These are phyloP conservation scores for Colletotrichum coccodes DNA, from an alignment of 2,329 filamentous ascomycete species.

Conservation along the genomic window DNA sequence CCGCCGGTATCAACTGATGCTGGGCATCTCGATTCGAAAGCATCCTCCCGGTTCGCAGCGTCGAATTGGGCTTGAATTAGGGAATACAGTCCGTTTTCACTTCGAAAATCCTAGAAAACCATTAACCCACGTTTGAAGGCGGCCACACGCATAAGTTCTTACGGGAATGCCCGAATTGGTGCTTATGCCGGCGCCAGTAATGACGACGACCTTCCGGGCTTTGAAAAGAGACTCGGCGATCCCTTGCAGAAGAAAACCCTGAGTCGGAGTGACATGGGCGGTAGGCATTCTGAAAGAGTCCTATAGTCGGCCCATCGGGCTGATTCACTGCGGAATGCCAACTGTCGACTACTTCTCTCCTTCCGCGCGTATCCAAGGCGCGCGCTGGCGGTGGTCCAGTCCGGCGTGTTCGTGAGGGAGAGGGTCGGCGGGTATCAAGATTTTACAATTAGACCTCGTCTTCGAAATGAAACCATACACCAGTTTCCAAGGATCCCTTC, in stretches of 20 bases:
- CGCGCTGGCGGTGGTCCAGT: neutral
- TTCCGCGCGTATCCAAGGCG: neutral
- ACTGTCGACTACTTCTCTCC: neutral
- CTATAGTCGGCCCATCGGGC: slow-evolving; percentile 30
- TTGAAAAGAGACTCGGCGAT: slow-evolving; percentile 73
- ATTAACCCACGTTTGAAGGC: slow-evolving; percentile 33
- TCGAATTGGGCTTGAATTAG: slow-evolving; percentile 76
- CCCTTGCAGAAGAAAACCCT: slow-evolving; percentile 66
- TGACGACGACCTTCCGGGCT: slow-evolving; percentile 75
- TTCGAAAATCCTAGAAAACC: slow-evolving; percentile 71
- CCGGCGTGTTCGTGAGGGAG: neutral
- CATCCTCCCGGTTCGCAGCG: slow-evolving; percentile 50
- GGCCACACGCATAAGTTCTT: slow-evolving; percentile 41
- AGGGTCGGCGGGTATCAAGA: neutral
- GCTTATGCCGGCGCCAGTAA: slow-evolving; percentile 79
- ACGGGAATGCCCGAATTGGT: slow-evolving; percentile 82
- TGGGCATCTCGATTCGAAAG: neutral
- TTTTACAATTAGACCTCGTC: neutral
- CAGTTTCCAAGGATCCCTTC: neutral
- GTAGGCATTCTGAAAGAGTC: slow-evolving; percentile 62
- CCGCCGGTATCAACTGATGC: slow-evolving; percentile 28
- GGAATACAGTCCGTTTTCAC: slow-evolving; percentile 77
- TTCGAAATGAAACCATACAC: neutral
- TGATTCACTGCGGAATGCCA: neutral
- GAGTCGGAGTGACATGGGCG: slow-evolving; percentile 61